phyloP scores from a whole-genome alignment of 2,329 filamentous ascomycete genomes.

The Cadophora sp. region DNA sequence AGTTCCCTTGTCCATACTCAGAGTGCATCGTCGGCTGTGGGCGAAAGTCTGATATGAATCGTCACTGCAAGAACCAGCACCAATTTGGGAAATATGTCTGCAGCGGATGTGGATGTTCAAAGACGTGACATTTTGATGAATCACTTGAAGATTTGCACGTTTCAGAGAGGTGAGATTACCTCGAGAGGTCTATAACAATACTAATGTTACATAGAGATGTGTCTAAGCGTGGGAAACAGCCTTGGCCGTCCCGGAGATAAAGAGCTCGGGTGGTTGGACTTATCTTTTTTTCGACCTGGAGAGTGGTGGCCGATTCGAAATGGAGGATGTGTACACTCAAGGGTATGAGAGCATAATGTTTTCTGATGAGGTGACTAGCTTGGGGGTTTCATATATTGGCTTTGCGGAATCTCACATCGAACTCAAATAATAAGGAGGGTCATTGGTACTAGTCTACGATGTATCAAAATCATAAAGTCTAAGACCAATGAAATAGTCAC shows the following conservation, averaged over 20 bases:
- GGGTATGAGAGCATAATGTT: neutral
- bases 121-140: too few relatives aligned
- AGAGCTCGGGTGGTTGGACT: too few relatives aligned
- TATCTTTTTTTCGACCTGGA: slow-evolving; percentile 14
- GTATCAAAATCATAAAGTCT: neutral
- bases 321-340: neutral
- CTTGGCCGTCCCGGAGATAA: too few relatives aligned
- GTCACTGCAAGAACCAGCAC: slow-evolving; percentile 1
- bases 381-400: neutral
- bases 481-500: too few relatives aligned
- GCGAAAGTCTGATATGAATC: slow-evolving; percentile 3
- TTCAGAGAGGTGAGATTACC: neutral
- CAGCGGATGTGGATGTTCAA: neutral
- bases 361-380: neutral
- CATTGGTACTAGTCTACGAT: neutral
- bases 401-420: neutral
- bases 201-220: too few relatives aligned
- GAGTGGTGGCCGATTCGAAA: neutral
- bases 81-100: neutral
- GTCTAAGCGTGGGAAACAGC: too few relatives aligned
- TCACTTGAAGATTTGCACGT: too few relatives aligned
- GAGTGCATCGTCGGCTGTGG: neutral
- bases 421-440: neutral
- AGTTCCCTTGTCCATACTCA: neutral
- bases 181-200: too few relatives aligned